Evolutionary conservation across 2,329 filamentous ascomycete genomes (phyloP), one percentile per base, ranked within the genome.

Genomic region (Ceratocystis cacaofunesta): DNA sequence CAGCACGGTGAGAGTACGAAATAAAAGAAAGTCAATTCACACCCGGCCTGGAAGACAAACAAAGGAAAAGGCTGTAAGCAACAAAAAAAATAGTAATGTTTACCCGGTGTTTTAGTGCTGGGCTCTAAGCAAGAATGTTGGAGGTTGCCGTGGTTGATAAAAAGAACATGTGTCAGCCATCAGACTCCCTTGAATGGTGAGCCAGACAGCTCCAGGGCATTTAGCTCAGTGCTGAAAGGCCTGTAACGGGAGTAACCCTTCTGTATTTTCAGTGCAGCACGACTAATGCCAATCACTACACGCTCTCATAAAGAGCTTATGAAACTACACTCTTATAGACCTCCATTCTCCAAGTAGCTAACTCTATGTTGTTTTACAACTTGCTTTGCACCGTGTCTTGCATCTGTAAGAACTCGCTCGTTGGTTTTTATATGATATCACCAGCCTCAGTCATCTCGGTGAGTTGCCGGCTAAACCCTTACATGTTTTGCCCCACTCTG

Each of bases 391-490:
- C 48, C 22, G 22, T 10, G 2, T 10, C 48, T 28, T 25, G 48
- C 8, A 28, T 52, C 22, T 22, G 3, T 19, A n/a, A 2, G 3
- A 15, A 5, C 8, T 50, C 1, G 48, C 48, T 52, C 48, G 15
- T 52, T 52, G 48, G 3, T 28, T n/a, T 25, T 58, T 17, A 58
- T 25, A 15, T 28, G 22, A 19, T 36, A 30, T 19, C 55, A 58
- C 8, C 15, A 41, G 15, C 41, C 30, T 46, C 19, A 25, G 10
- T 22, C 61, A 5, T 17, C 3, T 41, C 63, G 66, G 66, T 8
- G 43, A 41, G 50, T 64, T n/a, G 17, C n/a, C 41, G 66, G 65
- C 46, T 62, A 61, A 50, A 32, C n/a, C 28, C 10, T 30, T 17
- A 12, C 1, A 50, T 8, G 12, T 12, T 8, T 15, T 48, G 55